Conservation (phyloP, 2,329 filamentous ascomycete species). For the Monosporascus cannonballus region DNA sequence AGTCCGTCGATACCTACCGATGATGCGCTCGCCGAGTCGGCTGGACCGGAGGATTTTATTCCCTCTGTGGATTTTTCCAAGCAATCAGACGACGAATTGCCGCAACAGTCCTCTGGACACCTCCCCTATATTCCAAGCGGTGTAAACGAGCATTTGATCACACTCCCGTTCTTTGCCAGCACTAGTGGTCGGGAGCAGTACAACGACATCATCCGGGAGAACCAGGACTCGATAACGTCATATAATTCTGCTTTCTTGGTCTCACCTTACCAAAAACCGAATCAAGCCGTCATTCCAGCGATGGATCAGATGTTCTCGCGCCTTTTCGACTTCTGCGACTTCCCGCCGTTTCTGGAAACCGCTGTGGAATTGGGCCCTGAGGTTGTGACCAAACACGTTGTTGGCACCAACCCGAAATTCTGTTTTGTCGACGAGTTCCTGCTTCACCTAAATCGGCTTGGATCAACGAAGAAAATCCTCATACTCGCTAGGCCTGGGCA, state of each 20-base stretch:
- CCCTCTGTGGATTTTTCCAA: background rate
- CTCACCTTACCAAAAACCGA: slow-evolving; percentile 33
- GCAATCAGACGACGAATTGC: slow-evolving; percentile 11
- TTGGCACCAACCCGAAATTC: slow-evolving; percentile 54
- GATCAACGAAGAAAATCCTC: slow-evolving; percentile 40
- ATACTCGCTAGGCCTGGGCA: slow-evolving; percentile 46
- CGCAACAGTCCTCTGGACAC: slow-evolving; percentile 14
- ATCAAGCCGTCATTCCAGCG: slow-evolving; percentile 32
- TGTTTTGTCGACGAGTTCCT: slow-evolving; percentile 53
- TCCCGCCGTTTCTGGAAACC: slow-evolving; percentile 46
- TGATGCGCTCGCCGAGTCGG: slow-evolving; percentile 12
- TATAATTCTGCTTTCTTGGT: slow-evolving; percentile 39
- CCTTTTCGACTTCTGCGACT: slow-evolving; percentile 51
- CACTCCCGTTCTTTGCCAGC: slow-evolving; percentile 50
- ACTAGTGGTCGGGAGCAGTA: slow-evolving; percentile 41
- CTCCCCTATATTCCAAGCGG: slow-evolving; percentile 22
- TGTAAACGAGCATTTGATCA: slow-evolving; percentile 43
- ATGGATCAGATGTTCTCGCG: slow-evolving; percentile 46
- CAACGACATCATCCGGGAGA: slow-evolving; percentile 39
- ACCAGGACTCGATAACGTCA: slow-evolving; percentile 33
- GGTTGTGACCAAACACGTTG: slow-evolving; percentile 45
- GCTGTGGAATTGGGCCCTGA: slow-evolving; percentile 34
- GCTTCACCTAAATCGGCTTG: slow-evolving; percentile 32
- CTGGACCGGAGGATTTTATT: slow-evolving; percentile 7
- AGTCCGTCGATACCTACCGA: slow-evolving; percentile 22